Evolutionary conservation across 345 rosid genomes (phyloP).

Genomic region (Odontarrhena argentea): DNA sequence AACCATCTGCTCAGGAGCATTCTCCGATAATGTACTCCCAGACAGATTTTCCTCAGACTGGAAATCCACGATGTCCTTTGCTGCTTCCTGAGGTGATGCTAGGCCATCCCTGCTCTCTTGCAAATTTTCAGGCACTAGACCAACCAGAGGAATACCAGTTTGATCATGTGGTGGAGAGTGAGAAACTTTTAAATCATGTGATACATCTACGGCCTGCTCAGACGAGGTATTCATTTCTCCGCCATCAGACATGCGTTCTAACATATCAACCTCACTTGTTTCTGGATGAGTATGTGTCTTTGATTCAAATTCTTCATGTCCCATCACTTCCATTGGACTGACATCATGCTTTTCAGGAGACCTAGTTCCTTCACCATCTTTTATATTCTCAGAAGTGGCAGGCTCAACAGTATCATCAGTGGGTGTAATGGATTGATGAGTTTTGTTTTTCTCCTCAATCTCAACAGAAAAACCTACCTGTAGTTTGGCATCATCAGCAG

Average conservation of each 20-base stretch:
- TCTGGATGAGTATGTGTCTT: constrained; percentile 11
- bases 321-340: constrained; percentile 26
- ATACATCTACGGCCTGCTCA: constrained; percentile 4
- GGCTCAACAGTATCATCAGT: constrained; percentile 1
- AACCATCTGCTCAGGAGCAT: constrained; percentile 7
- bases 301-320: constrained; percentile 19
- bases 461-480: constrained; percentile 26
- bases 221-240: constrained; percentile 1
- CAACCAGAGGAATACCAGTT: constrained; percentile 25
- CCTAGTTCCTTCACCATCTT: constrained; percentile 20
- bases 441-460: constrained; percentile 22
- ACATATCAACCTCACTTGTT: constrained; percentile 16
- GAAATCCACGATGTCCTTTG: background rate
- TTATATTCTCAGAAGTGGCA: constrained; percentile 4
- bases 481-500: constrained; percentile 7
- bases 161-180: constrained; percentile 17
- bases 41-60: constrained; percentile 21
- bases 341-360: constrained; percentile 16
- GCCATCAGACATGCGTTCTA: constrained; percentile 17
- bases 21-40: background rate
- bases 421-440: constrained; percentile 11
- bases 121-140: constrained; percentile 33
- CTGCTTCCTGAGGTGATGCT: constrained; percentile 24
- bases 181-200: constrained; percentile 15
- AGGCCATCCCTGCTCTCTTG: constrained; percentile 25